Conservation (phyloP, 257 asterid species). For the Penstemon davidsonii region DNA sequence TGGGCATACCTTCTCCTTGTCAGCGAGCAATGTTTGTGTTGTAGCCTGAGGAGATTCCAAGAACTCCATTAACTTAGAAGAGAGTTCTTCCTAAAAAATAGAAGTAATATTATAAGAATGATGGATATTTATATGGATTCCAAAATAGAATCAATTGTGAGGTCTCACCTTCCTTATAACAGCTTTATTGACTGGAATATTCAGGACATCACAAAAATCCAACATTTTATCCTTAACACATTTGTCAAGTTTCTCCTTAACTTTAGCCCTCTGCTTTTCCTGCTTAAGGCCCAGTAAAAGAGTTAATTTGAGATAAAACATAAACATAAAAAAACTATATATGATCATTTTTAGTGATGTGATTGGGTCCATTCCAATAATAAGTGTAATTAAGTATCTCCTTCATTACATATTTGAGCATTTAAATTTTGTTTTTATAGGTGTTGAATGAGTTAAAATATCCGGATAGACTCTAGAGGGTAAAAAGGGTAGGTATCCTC, state of each 20-base stretch:
- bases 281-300: slow-evolving; percentile 33
- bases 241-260: slow-evolving; percentile 80
- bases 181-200: slow-evolving; percentile 57
- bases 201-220: slow-evolving; percentile 81
- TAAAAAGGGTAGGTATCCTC: no score
- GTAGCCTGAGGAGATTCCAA: slow-evolving; percentile 91
- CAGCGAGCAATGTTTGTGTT: slow-evolving; percentile 74
- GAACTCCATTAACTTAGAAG: slow-evolving; percentile 68
- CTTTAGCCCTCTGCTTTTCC: slow-evolving; percentile 73
- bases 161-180: slow-evolving; percentile 60
- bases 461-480: no score
- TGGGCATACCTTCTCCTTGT: slow-evolving; percentile 57
- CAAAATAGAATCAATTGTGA: slow-evolving; percentile 21
- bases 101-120: slow-evolving; percentile 22
- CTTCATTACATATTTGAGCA: slow-evolving; percentile 3
- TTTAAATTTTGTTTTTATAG: not conserved
- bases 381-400: slow-evolving; percentile 7
- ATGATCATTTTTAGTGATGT: not conserved
- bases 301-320: slow-evolving; percentile 12
- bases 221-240: slow-evolving; percentile 80
- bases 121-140: slow-evolving; percentile 10
- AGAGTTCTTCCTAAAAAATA: slow-evolving; percentile 73
- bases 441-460: not conserved
- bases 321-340: not conserved
- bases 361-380: not conserved